Evolutionary conservation across 805 yeast species (phyloP), one percentile per base, ranked within the genome.

Genomic region (Myxozyma sirexii): DNA sequence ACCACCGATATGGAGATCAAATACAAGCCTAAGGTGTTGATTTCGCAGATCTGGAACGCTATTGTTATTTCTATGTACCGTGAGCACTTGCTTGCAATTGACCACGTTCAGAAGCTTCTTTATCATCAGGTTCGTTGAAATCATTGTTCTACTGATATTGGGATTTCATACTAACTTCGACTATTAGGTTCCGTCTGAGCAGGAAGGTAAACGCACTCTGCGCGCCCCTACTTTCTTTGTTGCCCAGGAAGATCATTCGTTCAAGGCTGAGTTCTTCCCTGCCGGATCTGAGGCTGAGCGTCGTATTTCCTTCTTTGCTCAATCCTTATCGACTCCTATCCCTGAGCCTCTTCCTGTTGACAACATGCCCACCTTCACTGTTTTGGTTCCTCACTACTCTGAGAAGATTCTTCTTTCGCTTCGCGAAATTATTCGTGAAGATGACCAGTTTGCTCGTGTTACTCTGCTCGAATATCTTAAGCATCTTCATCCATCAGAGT

Each of bases 211-310:
- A 82, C 87, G 99, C 78, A 92, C 98, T 67, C 82, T 94, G 73
- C 88, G 98, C 79, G 98, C 99, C 53, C 99, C 99, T 70, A 93
- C 98, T 56, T 94, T 94, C 86, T 94, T 94, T 71, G 97, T 94
- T 61, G 87, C 96, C 63, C 99, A 96, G 78, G 99, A 94, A 78
- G 99, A 94, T 70, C 83, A 82, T 77, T 88, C 91, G 73, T 89
- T 92, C 71, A 96, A 89, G 67, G 90, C 97, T 67, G 97, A 93
- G 81, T 96, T 90, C 74, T 94, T 94, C 89, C 98, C 99, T 69
- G 82, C 86, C 71, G 85, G 93, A 76, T 90, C 97, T 46, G 99
- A 94, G 78, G 99, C 99, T 66, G 99, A 96, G 80, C 92, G 99
- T 82, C 94, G 99, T 83, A 92, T 94, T 70, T 90, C 97, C 60